Conservation (phyloP, 2,329 filamentous ascomycete genomes). For the Pseudonectria buxi region DNA sequence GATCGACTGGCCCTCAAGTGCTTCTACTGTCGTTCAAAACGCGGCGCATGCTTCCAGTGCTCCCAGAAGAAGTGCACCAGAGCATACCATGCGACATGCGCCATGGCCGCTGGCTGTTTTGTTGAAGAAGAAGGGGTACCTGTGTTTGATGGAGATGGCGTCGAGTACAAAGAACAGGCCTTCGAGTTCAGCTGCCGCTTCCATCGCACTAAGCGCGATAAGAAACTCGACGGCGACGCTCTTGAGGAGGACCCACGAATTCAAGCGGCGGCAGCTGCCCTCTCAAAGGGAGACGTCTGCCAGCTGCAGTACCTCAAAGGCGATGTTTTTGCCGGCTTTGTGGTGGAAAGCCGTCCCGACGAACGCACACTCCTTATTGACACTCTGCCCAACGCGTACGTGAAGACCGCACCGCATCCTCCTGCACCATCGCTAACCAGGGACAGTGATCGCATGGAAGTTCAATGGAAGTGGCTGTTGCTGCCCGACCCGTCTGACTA, state of each 20-base stretch:
- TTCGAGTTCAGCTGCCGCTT: conserved; percentile 94
- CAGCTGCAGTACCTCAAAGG: conserved; percentile 79
- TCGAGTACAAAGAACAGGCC: conserved; percentile 84
- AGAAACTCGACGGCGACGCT: conserved; percentile 60
- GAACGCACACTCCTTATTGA: conserved; percentile 76
- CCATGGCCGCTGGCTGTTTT: conserved; percentile 83
- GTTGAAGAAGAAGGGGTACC: conserved; percentile 82
- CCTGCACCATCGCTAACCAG: conserved; percentile 31
- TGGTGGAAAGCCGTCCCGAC: conserved; percentile 72
- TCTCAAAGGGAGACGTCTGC: conserved; percentile 69
- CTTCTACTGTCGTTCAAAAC: conserved; percentile 87
- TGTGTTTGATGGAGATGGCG: conserved; percentile 82
- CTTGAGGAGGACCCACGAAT: conserved; percentile 67
- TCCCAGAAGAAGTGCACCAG: conserved; percentile 89
- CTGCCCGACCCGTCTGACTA: conserved; percentile 66
- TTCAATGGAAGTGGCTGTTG: conserved; percentile 79
- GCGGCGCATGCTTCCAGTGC: conserved; percentile 95
- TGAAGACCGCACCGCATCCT: conserved; percentile 12
- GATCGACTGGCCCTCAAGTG: conserved; percentile 88
- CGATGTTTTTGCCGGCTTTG: conserved; percentile 84
- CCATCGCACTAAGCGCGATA: conserved; percentile 81
- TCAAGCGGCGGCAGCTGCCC: conserved; percentile 57
- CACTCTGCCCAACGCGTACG: conserved; percentile 76
- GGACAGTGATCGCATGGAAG: conserved; percentile 62
- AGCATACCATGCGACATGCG: conserved; percentile 92